phyloP scores from a whole-genome alignment of 306 rosid genomes.

The Pyrus betulifolia region DNA sequence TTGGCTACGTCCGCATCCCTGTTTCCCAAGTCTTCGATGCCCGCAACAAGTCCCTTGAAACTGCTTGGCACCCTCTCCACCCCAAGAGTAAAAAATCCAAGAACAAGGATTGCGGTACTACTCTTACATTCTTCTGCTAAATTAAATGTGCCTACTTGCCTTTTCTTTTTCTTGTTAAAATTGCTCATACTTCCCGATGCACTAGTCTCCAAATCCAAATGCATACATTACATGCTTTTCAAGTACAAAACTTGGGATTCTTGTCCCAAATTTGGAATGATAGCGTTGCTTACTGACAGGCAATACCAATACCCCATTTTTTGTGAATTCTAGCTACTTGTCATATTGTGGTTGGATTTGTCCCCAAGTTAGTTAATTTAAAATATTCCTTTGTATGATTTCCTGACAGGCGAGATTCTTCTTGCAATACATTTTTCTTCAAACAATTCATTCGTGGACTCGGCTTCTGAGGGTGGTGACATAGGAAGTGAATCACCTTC shows the following conservation, averaged over 20 bases:
- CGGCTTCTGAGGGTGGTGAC: constrained; percentile 17
- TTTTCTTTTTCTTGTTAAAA: not conserved
- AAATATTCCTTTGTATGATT: not conserved
- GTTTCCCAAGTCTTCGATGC: constrained; percentile 59
- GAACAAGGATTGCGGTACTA: constrained; percentile 78
- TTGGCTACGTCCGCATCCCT: constrained; percentile 59
- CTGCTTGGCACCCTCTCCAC: constrained; percentile 67
- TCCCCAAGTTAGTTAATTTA: not conserved
- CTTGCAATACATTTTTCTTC: constrained; percentile 38
- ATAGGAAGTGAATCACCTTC: constrained; percentile 29
- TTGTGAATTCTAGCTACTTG: not conserved
- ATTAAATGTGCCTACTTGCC: not conserved
- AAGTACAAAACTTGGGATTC: not conserved
- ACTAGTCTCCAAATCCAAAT: not conserved
- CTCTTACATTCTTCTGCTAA: not conserved
- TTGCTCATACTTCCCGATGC: not conserved
- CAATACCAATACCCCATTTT: not conserved
- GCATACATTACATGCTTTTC: not conserved
- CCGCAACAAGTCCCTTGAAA: constrained; percentile 47
- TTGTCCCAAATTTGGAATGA: not conserved
- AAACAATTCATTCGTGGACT: constrained; percentile 32
- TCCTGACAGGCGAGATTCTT: constrained; percentile 61
- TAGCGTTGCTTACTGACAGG: constrained; percentile 12
- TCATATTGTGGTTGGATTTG: not conserved
- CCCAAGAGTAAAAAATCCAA: constrained; percentile 62